phyloP scores from a whole-genome alignment of 2,329 filamentous ascomycete species.

The Dryadomyces quercus-mongolicae region DNA sequence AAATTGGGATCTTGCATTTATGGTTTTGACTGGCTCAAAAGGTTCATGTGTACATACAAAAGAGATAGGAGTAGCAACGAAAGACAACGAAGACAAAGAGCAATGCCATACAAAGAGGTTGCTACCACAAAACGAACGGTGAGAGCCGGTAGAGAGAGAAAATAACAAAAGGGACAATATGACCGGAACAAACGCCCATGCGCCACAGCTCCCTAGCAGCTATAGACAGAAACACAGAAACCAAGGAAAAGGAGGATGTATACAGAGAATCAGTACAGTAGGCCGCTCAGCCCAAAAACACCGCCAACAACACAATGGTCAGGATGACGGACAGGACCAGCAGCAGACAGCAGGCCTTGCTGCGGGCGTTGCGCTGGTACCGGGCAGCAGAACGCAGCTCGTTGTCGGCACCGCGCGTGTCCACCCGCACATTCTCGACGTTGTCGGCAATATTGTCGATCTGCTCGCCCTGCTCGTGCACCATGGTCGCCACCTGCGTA shows the following conservation, averaged over 20 bases:
- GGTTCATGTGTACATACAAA: slow-evolving; percentile 5
- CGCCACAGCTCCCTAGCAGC: background rate
- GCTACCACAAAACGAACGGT: too few species aligned
- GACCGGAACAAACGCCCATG: background rate
- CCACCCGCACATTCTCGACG: slow-evolving; percentile 67
- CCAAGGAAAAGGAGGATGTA: background rate
- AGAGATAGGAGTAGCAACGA: background rate
- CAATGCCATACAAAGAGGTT: background rate
- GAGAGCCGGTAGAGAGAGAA: background rate
- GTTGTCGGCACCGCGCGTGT: slow-evolving; percentile 73
- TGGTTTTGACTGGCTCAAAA: too few species aligned
- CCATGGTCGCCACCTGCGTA: slow-evolving; percentile 94
- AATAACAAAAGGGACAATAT: background rate
- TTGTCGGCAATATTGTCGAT: slow-evolving; percentile 82
- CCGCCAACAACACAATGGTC: slow-evolving; percentile 79
- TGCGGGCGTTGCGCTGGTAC: slow-evolving; percentile 91
- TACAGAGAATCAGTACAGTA: background rate
- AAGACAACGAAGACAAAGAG: background rate
- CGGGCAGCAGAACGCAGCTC: slow-evolving; percentile 77
- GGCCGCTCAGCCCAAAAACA: slow-evolving; percentile 55
- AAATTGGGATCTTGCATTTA: background rate
- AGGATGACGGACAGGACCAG: slow-evolving; percentile 81
- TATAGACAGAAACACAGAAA: background rate
- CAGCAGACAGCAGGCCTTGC: slow-evolving; percentile 86
- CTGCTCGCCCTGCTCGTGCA: slow-evolving; percentile 82